These are phyloP conservation scores for Leucoagaricus sp. DNA, from an alignment of 1,284 basidiomycete genomes.

Conservation along the genomic window DNA sequence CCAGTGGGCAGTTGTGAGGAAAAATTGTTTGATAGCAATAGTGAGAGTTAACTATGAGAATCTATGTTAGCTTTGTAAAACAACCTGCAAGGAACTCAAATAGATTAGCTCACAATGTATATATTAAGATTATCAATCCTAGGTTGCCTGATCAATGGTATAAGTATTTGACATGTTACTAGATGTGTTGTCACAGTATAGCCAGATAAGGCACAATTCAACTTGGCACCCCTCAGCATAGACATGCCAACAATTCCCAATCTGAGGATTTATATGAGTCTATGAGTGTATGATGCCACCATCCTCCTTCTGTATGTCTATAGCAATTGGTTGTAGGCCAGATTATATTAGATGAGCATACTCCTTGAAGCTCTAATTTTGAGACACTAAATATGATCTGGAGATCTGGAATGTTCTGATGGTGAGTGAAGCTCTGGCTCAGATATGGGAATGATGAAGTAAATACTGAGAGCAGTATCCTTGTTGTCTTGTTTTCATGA, in stretches of 20 bases:
- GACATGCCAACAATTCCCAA: slow-evolving; percentile 34
- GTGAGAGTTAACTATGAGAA: not conserved
- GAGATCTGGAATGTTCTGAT: too few relatives aligned
- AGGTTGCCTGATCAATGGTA: slow-evolving; percentile 38
- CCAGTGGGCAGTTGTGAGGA: slow-evolving; percentile 27
- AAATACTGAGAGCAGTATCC: too few relatives aligned
- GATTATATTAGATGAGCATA: too few relatives aligned
- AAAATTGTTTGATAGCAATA: slow-evolving; percentile 31
- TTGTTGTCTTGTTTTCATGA: too few relatives aligned
- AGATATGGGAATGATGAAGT: too few relatives aligned
- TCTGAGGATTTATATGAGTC: slow-evolving; percentile 15
- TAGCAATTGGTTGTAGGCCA: too few relatives aligned
- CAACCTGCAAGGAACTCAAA: slow-evolving; percentile 7
- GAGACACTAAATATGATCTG: too few relatives aligned
- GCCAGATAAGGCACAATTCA: slow-evolving; percentile 30
- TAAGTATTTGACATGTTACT: slow-evolving; percentile 41
- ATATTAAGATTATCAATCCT: slow-evolving; percentile 32
- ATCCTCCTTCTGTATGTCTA: too few relatives aligned
- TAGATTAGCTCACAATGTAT: slow-evolving; percentile 32
- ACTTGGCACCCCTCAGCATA: slow-evolving; percentile 30
- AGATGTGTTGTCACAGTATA: slow-evolving; percentile 43
- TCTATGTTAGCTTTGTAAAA: too few relatives aligned
- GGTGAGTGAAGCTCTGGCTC: too few relatives aligned
- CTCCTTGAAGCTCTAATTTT: too few relatives aligned
- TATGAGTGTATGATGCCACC: slow-evolving; percentile 9